Conservation (phyloP, 257 asterid species). For the Solanum ahanhuiri region DNA sequence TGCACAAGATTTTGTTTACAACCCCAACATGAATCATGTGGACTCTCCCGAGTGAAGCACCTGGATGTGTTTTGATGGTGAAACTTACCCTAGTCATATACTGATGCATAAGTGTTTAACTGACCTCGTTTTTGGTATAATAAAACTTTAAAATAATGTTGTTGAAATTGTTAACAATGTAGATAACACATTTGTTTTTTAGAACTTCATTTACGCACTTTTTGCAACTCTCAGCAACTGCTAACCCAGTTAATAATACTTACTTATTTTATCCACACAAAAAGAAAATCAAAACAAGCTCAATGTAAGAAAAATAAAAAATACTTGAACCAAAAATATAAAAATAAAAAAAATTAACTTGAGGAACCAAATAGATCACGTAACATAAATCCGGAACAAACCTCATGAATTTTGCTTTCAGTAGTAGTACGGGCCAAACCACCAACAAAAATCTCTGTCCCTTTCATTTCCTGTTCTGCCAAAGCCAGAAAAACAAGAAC, state of each 20-base stretch:
- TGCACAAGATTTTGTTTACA: neutral
- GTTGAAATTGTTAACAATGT: neutral
- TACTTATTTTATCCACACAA: neutral
- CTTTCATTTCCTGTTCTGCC: constrained; percentile 22
- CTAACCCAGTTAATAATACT: neutral
- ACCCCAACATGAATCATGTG: neutral
- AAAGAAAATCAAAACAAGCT: neutral
- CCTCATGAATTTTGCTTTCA: constrained; percentile 61
- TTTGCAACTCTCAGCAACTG: neutral
- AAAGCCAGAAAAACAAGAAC: neutral
- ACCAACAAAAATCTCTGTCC: constrained; percentile 80
- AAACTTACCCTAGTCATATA: neutral
- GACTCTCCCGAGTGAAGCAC: neutral
- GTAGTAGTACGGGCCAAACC: constrained; percentile 56
- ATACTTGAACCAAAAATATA: neutral
- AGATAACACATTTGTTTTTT: neutral
- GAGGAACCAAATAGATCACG: neutral
- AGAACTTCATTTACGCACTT: neutral
- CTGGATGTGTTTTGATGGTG: neutral
- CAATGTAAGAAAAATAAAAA: neutral
- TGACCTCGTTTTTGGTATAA: neutral
- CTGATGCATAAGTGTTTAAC: neutral
- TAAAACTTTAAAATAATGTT: neutral
- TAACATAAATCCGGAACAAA: constrained; percentile 10
- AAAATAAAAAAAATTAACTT: neutral